A percentile compares a stretch with the other conserved stretches of the same genome.
Conservation (phyloP, 2,329 filamentous ascomycete species). For the Venturia nashicola region DNA sequence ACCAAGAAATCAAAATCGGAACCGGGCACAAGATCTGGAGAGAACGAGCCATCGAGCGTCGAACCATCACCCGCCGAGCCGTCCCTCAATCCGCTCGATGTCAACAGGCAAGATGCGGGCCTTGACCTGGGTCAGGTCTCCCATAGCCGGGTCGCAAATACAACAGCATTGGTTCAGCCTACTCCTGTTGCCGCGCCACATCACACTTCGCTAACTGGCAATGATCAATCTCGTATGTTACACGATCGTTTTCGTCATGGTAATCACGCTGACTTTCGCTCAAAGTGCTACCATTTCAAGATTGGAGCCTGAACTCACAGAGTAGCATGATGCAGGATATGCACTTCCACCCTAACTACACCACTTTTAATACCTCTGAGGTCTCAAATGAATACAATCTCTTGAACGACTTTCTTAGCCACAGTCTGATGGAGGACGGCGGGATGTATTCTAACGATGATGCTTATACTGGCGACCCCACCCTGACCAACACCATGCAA, state of each 20-base stretch:
- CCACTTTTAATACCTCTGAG: conserved; percentile 90
- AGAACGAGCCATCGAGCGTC: conserved; percentile 19
- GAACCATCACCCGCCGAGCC: conserved; percentile 20
- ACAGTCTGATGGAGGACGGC: conserved; percentile 67
- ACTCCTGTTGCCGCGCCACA: conserved; percentile 56
- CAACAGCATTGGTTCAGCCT: conserved; percentile 59
- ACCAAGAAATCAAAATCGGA: conserved; percentile 66
- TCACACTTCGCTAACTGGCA: conserved; percentile 47
- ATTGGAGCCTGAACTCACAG: conserved; percentile 60
- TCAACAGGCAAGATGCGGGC: conserved; percentile 23
- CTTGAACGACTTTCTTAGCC: conserved; percentile 91
- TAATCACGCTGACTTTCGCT: conserved; percentile 12
- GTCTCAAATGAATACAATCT: conserved; percentile 95
- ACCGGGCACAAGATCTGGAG: conserved; percentile 21
- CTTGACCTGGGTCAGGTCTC: conserved; percentile 24
- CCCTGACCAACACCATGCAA: conserved; percentile 33
- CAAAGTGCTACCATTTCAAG: conserved; percentile 52
- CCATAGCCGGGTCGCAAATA: conserved; percentile 22
- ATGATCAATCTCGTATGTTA: conserved; percentile 63
- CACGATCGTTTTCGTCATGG: conserved; percentile 16
- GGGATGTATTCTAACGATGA: conserved; percentile 30
- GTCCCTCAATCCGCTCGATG: conserved; percentile 17
- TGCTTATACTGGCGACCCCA: conserved; percentile 45
- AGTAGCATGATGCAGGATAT: conserved; percentile 69
- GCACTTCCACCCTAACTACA: conserved; percentile 77